Conservation (phyloP, 176 grass and related monocot species). For the Coix lacrymajobi region DNA sequence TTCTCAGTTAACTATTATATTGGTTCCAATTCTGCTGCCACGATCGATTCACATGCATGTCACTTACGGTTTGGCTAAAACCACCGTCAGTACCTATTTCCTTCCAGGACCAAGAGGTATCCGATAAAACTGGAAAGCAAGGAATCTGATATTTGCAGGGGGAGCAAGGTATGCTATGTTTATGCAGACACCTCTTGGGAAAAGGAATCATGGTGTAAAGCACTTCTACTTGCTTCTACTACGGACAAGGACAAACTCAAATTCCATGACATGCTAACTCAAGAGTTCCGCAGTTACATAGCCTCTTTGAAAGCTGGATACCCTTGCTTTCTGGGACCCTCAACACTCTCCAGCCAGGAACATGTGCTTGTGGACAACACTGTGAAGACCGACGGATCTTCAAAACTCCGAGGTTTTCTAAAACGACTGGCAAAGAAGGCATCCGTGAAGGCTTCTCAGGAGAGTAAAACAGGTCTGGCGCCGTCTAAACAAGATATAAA, state of each 20-base stretch:
- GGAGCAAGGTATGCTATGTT: slow-evolving; percentile 57
- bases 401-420: slow-evolving; percentile 49
- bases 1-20: too few relatives aligned
- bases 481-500: slow-evolving; percentile 23
- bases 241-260: slow-evolving; percentile 38
- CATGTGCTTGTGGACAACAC: slow-evolving; percentile 29
- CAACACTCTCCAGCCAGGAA: slow-evolving; percentile 20
- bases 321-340: slow-evolving; percentile 52
- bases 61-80: slow-evolving; percentile 5
- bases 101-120: slow-evolving; percentile 69
- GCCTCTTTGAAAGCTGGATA: slow-evolving; percentile 61
- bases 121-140: slow-evolving; percentile 78
- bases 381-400: slow-evolving; percentile 38
- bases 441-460: slow-evolving; percentile 38
- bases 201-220: slow-evolving; percentile 91
- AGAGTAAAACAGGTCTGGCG: slow-evolving; percentile 24
- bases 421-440: slow-evolving; percentile 60
- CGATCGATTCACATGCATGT: too few relatives aligned
- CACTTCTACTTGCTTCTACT: slow-evolving; percentile 62
- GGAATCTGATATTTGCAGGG: slow-evolving; percentile 47
- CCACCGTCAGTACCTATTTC: not conserved
- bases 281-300: slow-evolving; percentile 62
- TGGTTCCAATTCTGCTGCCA: too few relatives aligned
- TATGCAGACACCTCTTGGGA: slow-evolving; percentile 76
- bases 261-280: slow-evolving; percentile 31